These are phyloP conservation scores for Heterobasidion occidentale DNA, from an alignment of 1,284 basidiomycete genomes.

Conservation along the genomic window DNA sequence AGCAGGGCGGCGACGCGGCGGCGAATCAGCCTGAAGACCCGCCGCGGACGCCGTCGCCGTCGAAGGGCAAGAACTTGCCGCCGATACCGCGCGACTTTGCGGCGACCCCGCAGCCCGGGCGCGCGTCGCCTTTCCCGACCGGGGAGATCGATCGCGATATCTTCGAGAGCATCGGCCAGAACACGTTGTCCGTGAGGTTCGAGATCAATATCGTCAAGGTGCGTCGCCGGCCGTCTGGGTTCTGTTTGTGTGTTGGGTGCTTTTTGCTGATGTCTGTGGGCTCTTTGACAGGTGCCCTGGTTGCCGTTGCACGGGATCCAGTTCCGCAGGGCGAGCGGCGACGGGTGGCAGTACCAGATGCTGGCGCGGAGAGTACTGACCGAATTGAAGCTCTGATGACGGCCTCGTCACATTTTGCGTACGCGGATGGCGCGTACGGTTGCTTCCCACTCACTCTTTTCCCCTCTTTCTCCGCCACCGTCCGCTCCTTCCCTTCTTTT, in stretches of 20 bases:
- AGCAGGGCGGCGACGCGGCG: slow-evolving; percentile 20
- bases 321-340: slow-evolving; percentile 87
- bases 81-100: slow-evolving; percentile 67
- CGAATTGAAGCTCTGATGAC: slow-evolving; percentile 81
- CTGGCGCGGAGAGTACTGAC: slow-evolving; percentile 89
- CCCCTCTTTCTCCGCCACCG: not conserved
- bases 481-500: not conserved
- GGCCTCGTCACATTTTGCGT: not conserved
- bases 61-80: slow-evolving; percentile 55
- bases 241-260: not conserved
- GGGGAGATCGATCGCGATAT: slow-evolving; percentile 60
- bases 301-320: slow-evolving; percentile 93
- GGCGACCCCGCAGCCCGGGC: slow-evolving; percentile 24
- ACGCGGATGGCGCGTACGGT: not conserved
- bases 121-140: slow-evolving; percentile 39
- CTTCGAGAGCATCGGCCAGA: slow-evolving; percentile 68
- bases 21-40: slow-evolving; percentile 26
- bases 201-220: slow-evolving; percentile 95
- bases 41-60: slow-evolving; percentile 28
- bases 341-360: slow-evolving; percentile 98
- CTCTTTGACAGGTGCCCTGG: slow-evolving; percentile 73
- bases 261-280: slow-evolving; percentile 5
- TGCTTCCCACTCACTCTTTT: not conserved
- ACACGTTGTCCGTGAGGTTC: slow-evolving; percentile 81
- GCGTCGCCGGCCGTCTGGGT: slow-evolving; percentile 18